Percentiles rank a stretch among this genome's conserved stretches.
Evolutionary conservation across 352 stramenopile species (phyloP).

Genomic region (Pythium periplocum): DNA sequence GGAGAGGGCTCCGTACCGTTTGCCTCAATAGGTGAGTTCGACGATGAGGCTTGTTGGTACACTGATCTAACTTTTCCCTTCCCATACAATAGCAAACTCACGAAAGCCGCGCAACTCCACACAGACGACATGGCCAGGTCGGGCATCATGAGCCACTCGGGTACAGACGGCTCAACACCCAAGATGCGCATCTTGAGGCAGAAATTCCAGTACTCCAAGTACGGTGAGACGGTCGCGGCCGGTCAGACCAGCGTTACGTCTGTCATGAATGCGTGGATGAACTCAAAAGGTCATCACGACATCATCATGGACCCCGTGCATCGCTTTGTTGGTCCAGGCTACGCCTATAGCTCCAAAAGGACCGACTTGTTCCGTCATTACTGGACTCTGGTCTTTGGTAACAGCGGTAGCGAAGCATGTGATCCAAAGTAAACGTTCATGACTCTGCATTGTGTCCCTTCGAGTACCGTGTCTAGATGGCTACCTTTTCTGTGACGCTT

Average conservation of each 20-base stretch:
- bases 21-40: no score
- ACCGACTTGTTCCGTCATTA: slow-evolving; percentile 3
- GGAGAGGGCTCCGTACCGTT: no score
- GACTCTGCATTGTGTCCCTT: neutral
- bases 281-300: slow-evolving; percentile 4
- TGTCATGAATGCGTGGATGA: slow-evolving; percentile 7
- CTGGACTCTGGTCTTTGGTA: slow-evolving; percentile 6
- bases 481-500: no score
- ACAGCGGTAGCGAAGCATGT: neutral
- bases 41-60: no score
- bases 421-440: neutral
- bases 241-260: slow-evolving; percentile 1
- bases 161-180: neutral
- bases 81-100: slow-evolving; percentile 7
- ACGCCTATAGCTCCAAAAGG: neutral
- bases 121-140: slow-evolving; percentile 5
- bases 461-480: no score
- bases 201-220: neutral
- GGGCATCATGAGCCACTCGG: slow-evolving; percentile 6
- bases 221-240: slow-evolving; percentile 7
- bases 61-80: neutral
- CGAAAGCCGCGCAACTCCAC: slow-evolving; percentile 3
- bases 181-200: neutral
- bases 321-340: slow-evolving; percentile 2
- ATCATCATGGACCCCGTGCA: slow-evolving; percentile 3